These are phyloP conservation scores for Rhodamnia argentea DNA, from an alignment of 345 rosid genomes.

Conservation along the genomic window DNA sequence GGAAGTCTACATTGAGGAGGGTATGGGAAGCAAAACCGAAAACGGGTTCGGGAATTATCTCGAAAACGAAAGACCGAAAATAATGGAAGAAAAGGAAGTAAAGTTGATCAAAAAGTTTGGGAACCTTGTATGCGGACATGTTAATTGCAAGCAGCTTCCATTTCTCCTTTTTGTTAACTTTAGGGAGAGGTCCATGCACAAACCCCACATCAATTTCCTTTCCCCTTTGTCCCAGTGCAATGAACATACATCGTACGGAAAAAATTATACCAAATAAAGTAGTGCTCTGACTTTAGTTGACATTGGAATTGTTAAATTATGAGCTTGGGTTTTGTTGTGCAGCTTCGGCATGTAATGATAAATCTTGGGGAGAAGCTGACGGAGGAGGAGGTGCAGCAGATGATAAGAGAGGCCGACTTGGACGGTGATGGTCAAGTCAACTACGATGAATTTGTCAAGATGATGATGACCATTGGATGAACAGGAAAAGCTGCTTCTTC, in stretches of 20 bases:
- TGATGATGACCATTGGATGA: constrained; percentile 12
- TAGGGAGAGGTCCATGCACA: not conserved
- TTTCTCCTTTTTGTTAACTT: not conserved
- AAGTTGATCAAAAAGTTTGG: not conserved
- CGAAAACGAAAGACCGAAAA: too few relatives aligned
- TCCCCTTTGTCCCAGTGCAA: not conserved
- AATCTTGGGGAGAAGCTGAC: constrained; percentile 14
- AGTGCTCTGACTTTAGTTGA: not conserved
- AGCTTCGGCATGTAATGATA: constrained; percentile 16
- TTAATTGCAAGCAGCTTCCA: not conserved
- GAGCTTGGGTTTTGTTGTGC: not conserved
- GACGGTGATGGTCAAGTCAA: constrained; percentile 18
- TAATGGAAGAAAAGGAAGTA: too few relatives aligned
- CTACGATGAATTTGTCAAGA: constrained; percentile 11
- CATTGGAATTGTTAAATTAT: not conserved
- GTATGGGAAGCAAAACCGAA: too few relatives aligned
- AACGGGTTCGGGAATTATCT: too few relatives aligned
- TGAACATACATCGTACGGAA: not conserved
- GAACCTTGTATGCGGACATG: not conserved
- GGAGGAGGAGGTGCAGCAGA: constrained; percentile 14
- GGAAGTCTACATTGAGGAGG: constrained; percentile 6
- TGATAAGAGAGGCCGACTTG: constrained; percentile 15
- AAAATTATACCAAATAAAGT: too few relatives aligned
- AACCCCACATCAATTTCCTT: not conserved
- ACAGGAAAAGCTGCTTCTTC: not conserved